Conservation (phyloP, 75 land plant species). For the Azolla pinnata region DNA sequence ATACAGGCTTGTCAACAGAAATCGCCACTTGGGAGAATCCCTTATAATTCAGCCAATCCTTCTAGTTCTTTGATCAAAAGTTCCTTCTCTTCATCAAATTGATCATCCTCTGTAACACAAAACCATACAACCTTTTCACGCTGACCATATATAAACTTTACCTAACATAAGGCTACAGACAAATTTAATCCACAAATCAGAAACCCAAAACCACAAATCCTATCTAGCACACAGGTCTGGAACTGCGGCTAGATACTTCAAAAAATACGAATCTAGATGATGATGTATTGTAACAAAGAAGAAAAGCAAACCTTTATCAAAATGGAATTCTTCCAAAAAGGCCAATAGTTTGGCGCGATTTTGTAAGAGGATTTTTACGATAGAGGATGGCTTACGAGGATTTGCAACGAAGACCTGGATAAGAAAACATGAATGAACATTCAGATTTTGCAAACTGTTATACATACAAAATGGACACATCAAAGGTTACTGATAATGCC, state of each 20-base stretch:
- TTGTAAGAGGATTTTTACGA: constrained; percentile 53
- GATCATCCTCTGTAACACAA: constrained; percentile 73
- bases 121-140: background rate
- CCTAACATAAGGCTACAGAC: too few species aligned
- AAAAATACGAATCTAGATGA: background rate
- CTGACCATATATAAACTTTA: too few species aligned
- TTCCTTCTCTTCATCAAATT: constrained; percentile 93
- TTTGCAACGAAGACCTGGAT: constrained; percentile 92
- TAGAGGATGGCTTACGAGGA: constrained; percentile 67
- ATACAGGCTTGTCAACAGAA: too few species aligned
- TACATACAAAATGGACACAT: too few species aligned
- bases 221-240: too few species aligned
- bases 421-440: background rate
- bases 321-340: constrained; percentile 56
- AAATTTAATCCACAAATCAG: too few species aligned
- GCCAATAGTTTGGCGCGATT: constrained; percentile 61
- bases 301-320: constrained; percentile 52
- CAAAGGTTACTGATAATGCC: too few species aligned
- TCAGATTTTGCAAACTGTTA: background rate
- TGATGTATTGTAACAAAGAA: background rate
- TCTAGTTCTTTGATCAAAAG: constrained; percentile 79
- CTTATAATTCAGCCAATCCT: constrained; percentile 11
- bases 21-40: background rate
- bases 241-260: too few species aligned
- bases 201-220: too few species aligned